Evolutionary conservation across 1,284 basidiomycete genomes (phyloP).

Genomic region (Austroboletus niveus): DNA sequence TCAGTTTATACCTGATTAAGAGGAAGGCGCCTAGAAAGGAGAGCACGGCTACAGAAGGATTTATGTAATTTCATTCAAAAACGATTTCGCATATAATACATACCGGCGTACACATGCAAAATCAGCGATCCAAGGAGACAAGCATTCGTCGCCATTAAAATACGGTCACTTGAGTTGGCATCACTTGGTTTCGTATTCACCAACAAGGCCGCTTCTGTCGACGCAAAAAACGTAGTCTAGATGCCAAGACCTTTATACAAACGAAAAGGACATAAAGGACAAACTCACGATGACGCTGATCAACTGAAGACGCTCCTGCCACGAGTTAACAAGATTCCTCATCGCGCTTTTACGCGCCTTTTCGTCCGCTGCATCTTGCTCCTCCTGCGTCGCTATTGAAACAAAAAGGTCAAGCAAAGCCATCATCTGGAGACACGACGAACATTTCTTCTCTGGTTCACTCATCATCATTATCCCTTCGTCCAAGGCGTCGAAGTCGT

Average conservation of each 20-base stretch:
- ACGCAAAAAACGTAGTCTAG: constrained; percentile 64
- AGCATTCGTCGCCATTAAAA: constrained; percentile 43
- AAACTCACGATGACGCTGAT: constrained; percentile 55
- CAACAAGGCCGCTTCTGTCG: constrained; percentile 51
- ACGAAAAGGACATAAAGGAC: neutral
- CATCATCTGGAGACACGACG: constrained; percentile 2
- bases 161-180: neutral
- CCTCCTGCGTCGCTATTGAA: constrained; percentile 43
- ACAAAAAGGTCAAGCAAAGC: neutral
- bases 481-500: constrained; percentile 8
- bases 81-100: constrained; percentile 12
- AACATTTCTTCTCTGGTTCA: constrained; percentile 22
- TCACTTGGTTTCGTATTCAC: constrained; percentile 39
- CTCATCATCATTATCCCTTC: constrained; percentile 9
- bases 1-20: constrained; percentile 53
- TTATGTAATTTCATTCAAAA: neutral
- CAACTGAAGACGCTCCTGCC: constrained; percentile 59
- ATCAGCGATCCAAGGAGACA: constrained; percentile 50
- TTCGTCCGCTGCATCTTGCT: constrained; percentile 48
- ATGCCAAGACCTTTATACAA: neutral
- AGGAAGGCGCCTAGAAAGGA: constrained; percentile 59
- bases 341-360: constrained; percentile 43
- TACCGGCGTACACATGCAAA: constrained; percentile 53
- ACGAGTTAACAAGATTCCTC: constrained; percentile 51
- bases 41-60: constrained; percentile 42